These are phyloP conservation scores for Colletotrichum australisinense DNA, from an alignment of 2,329 filamentous ascomycete species.

Conservation along the genomic window DNA sequence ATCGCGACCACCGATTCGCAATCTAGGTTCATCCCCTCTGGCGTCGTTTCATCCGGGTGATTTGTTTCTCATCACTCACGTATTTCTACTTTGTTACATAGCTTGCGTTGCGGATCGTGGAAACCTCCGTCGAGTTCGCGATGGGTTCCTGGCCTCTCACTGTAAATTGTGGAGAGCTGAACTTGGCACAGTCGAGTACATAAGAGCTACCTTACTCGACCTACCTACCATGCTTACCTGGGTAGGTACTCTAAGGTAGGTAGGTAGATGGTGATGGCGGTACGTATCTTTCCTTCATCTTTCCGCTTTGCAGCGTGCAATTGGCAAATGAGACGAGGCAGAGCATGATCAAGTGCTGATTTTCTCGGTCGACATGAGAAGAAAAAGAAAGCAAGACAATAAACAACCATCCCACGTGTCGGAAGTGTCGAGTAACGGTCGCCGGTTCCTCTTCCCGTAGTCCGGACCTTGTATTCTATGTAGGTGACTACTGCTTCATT, in stretches of 20 bases:
- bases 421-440: neutral
- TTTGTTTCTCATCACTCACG: constrained; percentile 19
- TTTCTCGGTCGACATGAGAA: neutral
- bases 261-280: too few species aligned
- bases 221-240: too few species aligned
- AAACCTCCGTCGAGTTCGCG: neutral
- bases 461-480: too few species aligned
- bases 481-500: neutral
- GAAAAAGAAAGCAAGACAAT: neutral
- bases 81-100: neutral
- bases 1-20: neutral
- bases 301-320: neutral
- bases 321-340: neutral
- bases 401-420: neutral
- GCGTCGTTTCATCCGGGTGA: constrained; percentile 16
- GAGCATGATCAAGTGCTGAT: neutral
- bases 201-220: constrained; percentile 4
- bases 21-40: constrained; percentile 16
- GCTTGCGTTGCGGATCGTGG: neutral
- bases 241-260: too few species aligned
- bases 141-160: neutral
- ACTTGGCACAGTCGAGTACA: too few species aligned
- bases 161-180: constrained; percentile 20
- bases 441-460: neutral
- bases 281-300: neutral